Evolutionary conservation across 2,329 filamentous ascomycete species (phyloP), one percentile per base, ranked within the genome.

Genomic region (Cytospora piceicola): DNA sequence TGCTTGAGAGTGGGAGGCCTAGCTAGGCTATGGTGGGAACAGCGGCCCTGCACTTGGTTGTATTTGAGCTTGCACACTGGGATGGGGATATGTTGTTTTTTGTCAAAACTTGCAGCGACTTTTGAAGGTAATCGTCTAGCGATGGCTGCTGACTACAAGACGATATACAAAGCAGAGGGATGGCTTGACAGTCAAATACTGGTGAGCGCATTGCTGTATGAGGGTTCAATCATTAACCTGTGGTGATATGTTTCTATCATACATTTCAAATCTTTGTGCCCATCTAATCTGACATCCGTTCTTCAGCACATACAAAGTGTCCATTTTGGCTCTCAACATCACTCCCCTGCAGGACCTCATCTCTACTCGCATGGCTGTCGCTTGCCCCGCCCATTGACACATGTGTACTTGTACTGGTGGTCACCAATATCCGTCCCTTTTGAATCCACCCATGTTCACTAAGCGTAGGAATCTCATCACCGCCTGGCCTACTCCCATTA

Each of bases 1-100:
- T 92, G 56, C 84, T 92, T 68, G 87, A 85, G 46, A 84, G 79
- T 71, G 86, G 82, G 72, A 80, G 85, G 57, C 89, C 88, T 42
- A 78, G 17, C 17, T 69, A 61, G 68, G 32, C 3, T 5, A 7
- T 17, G 36, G 17, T 7, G 7, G 6, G 6, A 11, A 20, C 4
- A 24, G 20, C 22, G 5, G 3, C 14, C 30, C 36, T 14, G n/a
- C 30, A 12, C 20, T 24, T 7, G n/a, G n/a, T 5, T 4, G 8
- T 14, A 24, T 22, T 24, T 14, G n/a, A 12, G 11, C 11, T 24
- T n/a, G 12, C 46, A 24, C 2, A 24, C 2, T 24, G 46, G 22
- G 7, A 42, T 24, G n/a, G 11, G n/a, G 5, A 24, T 49, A 7
- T 24, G 9, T 49, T 14, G 8, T 24, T 24, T 11, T 9, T 49